phyloP scores from a whole-genome alignment of 2,329 filamentous ascomycete genomes.

The Trichoderma breve region DNA sequence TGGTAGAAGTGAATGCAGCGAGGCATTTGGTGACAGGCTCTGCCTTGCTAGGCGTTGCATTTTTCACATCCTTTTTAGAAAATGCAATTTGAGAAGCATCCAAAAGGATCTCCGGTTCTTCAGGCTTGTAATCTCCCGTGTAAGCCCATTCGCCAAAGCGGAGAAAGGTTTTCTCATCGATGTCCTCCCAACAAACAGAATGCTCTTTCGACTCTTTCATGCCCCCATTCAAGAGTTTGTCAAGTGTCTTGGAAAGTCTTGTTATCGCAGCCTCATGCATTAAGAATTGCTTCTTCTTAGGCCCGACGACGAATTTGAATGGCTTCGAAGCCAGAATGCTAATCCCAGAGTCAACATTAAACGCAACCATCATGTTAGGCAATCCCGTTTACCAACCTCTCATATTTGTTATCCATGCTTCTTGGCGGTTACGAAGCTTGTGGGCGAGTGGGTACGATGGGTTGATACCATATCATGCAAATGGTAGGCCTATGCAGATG shows the following conservation, averaged over 20 bases:
- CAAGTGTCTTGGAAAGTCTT: not conserved
- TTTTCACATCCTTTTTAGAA: not conserved
- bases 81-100: not conserved
- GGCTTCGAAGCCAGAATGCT: not conserved
- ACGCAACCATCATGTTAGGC: not conserved
- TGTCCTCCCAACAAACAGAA: not conserved
- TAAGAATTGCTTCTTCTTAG: not conserved
- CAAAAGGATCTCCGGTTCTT: not conserved
- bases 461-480: too few species aligned
- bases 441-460: not conserved
- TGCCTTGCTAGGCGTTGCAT: too few species aligned
- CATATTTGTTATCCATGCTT: not conserved
- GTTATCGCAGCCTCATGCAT: not conserved
- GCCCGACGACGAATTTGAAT: not conserved
- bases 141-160: not conserved
- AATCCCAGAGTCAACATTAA: not conserved
- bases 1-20: not conserved
- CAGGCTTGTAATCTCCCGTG: not conserved
- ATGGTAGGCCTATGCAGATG: too few species aligned
- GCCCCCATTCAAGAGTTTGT: not conserved
- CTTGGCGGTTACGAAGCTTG: not conserved
- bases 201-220: not conserved
- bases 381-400: not conserved
- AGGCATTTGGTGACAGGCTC: not conserved
- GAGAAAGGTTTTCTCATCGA: not conserved